Evolutionary conservation across 2,329 filamentous ascomycete genomes (phyloP).

Genomic region (Aureobasidium sp.): DNA sequence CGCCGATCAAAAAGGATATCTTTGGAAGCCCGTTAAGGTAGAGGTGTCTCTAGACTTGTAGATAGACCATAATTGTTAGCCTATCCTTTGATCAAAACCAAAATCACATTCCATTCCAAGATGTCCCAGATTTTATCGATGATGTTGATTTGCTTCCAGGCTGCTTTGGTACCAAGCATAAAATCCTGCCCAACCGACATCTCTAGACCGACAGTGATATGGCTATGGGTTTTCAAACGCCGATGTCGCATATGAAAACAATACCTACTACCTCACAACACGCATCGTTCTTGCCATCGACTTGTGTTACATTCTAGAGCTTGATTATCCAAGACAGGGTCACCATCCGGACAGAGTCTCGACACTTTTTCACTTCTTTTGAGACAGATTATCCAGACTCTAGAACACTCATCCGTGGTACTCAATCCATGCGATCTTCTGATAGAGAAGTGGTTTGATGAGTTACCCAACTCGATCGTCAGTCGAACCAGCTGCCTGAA

Average conservation of each 20-base stretch:
- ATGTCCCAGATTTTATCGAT: too few species aligned
- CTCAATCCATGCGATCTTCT: too few species aligned
- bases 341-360: neutral
- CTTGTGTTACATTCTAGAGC: neutral
- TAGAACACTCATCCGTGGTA: too few species aligned
- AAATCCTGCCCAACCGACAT: neutral
- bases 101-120: neutral
- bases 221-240: too few species aligned
- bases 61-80: neutral
- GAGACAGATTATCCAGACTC: too few species aligned
- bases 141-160: too few species aligned
- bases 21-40: slow-evolving; percentile 28
- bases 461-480: neutral
- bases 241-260: neutral
- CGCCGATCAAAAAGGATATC: slow-evolving; percentile 19
- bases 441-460: neutral
- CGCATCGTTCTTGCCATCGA: neutral
- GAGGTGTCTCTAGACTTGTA: neutral
- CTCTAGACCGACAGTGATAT: neutral
- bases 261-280: neutral
- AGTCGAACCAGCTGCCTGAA: neutral
- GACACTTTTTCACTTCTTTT: too few species aligned
- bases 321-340: neutral
- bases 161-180: too few species aligned
- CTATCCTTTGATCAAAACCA: neutral